These are phyloP conservation scores for Geotrichum ghanense DNA, from an alignment of 805 yeast genomes.

Conservation along the genomic window DNA sequence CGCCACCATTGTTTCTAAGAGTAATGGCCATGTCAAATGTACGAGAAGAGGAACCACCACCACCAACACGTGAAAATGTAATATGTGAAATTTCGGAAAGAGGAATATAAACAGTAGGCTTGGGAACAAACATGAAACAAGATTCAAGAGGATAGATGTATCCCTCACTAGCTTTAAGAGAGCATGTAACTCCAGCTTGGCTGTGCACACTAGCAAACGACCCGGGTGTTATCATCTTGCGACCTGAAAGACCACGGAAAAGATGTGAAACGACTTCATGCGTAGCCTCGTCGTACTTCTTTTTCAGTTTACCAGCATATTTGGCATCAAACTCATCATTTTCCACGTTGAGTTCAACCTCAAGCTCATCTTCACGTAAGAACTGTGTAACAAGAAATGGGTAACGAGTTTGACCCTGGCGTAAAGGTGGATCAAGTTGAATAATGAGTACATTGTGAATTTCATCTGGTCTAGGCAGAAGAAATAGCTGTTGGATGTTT, in stretches of 20 bases:
- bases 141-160: conserved; percentile 86
- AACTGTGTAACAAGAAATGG: conserved; percentile 88
- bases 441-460: conserved; percentile 76
- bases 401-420: conserved; percentile 97
- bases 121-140: conserved; percentile 81
- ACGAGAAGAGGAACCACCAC: conserved; percentile 61
- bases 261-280: conserved; percentile 81
- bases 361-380: conserved; percentile 80
- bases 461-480: conserved; percentile 91
- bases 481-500: conserved; percentile 81
- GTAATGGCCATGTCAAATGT: conserved; percentile 86
- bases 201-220: conserved; percentile 62
- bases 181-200: conserved; percentile 82
- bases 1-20: conserved; percentile 50
- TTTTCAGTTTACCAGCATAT: conserved; percentile 64
- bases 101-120: conserved; percentile 88
- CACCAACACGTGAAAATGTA: conserved; percentile 81
- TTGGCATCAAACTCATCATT: conserved; percentile 70
- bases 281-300: conserved; percentile 69
- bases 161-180: conserved; percentile 92
- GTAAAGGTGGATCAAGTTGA: conserved; percentile 91
- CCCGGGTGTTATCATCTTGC: conserved; percentile 78
- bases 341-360: conserved; percentile 74
- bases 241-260: conserved; percentile 80
- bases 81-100: conserved; percentile 67